phyloP scores from a whole-genome alignment of 768 basidiomycete genomes.

The Mycena olivaceomarginata region DNA sequence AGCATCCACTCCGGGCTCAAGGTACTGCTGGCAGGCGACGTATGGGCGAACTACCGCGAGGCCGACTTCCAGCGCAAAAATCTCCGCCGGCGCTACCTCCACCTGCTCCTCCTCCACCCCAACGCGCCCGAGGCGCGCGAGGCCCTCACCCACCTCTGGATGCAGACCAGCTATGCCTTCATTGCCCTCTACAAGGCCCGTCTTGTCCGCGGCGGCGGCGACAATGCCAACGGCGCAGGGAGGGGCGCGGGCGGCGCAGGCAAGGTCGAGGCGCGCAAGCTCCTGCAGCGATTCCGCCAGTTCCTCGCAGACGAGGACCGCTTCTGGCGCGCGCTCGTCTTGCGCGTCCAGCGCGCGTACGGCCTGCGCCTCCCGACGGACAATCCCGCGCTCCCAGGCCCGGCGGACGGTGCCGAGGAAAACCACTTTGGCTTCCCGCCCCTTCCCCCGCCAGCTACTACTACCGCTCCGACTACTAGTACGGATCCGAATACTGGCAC shows the following conservation, averaged over 20 bases:
- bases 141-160: slow-evolving; percentile 91
- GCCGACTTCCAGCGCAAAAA: slow-evolving; percentile 92
- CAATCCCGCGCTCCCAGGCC: slow-evolving; percentile 51
- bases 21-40: slow-evolving; percentile 81
- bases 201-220: slow-evolving; percentile 70
- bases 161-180: slow-evolving; percentile 92
- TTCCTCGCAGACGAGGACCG: slow-evolving; percentile 94
- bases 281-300: slow-evolving; percentile 91
- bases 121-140: slow-evolving; percentile 85
- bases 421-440: slow-evolving; percentile 40
- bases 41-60: slow-evolving; percentile 83
- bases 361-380: slow-evolving; percentile 77
- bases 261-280: slow-evolving; percentile 88
- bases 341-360: slow-evolving; percentile 84
- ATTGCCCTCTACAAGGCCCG: slow-evolving; percentile 90
- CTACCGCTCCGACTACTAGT: too few species aligned
- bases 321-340: slow-evolving; percentile 91
- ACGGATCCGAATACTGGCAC: too few species aligned
- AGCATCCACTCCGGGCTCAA: slow-evolving; percentile 84
- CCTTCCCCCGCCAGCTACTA: too few species aligned
- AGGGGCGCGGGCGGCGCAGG: slow-evolving; percentile 52
- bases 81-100: slow-evolving; percentile 82
- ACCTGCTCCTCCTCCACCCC: slow-evolving; percentile 80
- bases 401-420: slow-evolving; percentile 26
- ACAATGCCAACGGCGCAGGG: slow-evolving; percentile 50